A percentile compares a stretch with the other conserved stretches of the same genome.
Evolutionary conservation across 176 grass and related monocot genomes (phyloP).

Genomic region (Oryza longistaminata): DNA sequence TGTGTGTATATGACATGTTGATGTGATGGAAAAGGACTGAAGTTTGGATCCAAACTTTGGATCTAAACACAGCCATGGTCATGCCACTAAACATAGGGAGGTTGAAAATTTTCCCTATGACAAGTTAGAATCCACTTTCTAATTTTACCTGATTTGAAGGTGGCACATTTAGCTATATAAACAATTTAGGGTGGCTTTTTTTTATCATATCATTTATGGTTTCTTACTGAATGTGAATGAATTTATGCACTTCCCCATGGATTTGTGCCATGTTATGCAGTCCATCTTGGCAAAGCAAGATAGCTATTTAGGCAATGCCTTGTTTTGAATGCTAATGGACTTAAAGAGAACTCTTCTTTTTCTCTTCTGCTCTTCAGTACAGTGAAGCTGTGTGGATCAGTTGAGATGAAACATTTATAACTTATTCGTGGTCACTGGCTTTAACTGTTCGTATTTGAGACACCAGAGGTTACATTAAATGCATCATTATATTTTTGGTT

Average conservation of each 20-base stretch:
- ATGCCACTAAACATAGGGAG: no score
- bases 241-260: background rate
- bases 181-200: no score
- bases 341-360: slow-evolving; percentile 14
- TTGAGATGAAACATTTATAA: slow-evolving; percentile 14
- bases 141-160: no score
- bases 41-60: no score
- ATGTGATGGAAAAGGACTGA: no score
- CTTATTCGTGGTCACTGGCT: background rate
- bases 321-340: slow-evolving; percentile 48
- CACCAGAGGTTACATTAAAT: background rate
- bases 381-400: background rate
- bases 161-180: no score
- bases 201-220: no score
- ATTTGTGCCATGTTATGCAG: slow-evolving; percentile 9
- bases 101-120: no score
- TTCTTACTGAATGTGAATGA: background rate
- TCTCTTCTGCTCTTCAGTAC: slow-evolving; percentile 15
- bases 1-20: no score
- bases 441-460: background rate
- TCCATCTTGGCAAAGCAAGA: slow-evolving; percentile 46
- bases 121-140: no score
- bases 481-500: background rate
- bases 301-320: slow-evolving; percentile 12
- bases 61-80: no score